Base-by-base conservation (phyloP, 2,329 filamentous ascomycete species). In the Fusarium chlamydosporum region DNA sequence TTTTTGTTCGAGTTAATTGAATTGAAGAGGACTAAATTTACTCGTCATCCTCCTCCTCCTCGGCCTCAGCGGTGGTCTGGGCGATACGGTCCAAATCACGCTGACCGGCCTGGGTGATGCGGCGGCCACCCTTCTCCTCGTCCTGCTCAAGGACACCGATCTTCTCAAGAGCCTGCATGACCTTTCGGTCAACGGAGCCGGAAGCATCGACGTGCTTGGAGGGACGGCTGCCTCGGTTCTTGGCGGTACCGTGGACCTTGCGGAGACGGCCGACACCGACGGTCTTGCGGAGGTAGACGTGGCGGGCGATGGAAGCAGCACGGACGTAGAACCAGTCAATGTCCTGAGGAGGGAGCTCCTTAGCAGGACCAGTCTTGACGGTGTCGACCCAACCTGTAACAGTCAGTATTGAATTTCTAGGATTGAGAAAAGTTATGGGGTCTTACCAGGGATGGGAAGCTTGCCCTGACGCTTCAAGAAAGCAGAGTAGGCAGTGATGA, bases 231-330 rank as follows among this genome's bases (percentile, higher is more conserved):
- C 96, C 96, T 77, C 96, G 94, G 92, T 98, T 99, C 91, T 97
- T 97, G 87, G 92, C 92, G 77, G 89, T 92, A 79, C 94, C 96
- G 90, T 99, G 96, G 74, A 92, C 92, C 88, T 97, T 97, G 84
- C 95, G 92, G 78, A 99, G 91, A 81, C 96, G 94, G 85, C 96
- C 96, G 77, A 99, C 93, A 89, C 96, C 96, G 81, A 99, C 94
- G 72, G 94, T 97, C 90, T 99, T 99, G 87, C 96, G 92, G 83
- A 99, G 89, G 89, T 99, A 99, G 88, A 99, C 91, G 89, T 98
- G 95, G 81, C 94, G 94, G 80, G 96, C 96, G 81, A 99, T 91
- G 75, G 95, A 90, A 78, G 96, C 96, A 79, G 95, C 94, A 81
- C 96, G 94, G 82, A 90, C 83, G 84, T 90, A 92, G 88, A 90